A percentile compares a stretch with the other conserved stretches of the same genome.
These are phyloP conservation scores for Taphrina flavorubra DNA, from an alignment of 1,139 yeast genomes.

Conservation along the genomic window DNA sequence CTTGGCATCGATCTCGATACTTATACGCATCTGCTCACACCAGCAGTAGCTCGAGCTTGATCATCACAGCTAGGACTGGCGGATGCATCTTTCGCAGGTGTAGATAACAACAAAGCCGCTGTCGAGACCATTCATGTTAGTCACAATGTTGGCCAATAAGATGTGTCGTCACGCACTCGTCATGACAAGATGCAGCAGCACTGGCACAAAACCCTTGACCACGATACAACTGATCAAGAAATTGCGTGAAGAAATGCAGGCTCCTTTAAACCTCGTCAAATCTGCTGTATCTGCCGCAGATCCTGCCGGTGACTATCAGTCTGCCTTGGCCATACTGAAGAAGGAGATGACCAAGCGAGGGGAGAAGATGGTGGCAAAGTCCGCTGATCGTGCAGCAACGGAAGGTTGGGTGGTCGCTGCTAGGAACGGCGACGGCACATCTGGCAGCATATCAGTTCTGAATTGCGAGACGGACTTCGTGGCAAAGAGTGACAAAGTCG, in stretches of 20 bases:
- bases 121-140: no score
- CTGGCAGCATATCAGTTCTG: slow-evolving; percentile 23
- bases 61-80: no score
- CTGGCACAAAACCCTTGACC: slow-evolving; percentile 13
- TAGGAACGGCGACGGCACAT: slow-evolving; percentile 1
- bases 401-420: slow-evolving; percentile 42
- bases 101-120: no score
- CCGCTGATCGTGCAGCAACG: slow-evolving; percentile 37
- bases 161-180: neutral
- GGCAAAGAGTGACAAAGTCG: slow-evolving; percentile 36
- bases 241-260: slow-evolving; percentile 38
- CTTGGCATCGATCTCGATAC: no score
- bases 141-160: neutral
- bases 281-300: slow-evolving; percentile 31
- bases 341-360: slow-evolving; percentile 40
- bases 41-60: no score
- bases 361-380: slow-evolving; percentile 39
- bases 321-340: slow-evolving; percentile 30
- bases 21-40: no score
- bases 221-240: slow-evolving; percentile 36
- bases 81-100: no score
- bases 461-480: slow-evolving; percentile 44
- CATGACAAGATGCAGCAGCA: neutral
- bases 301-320: slow-evolving; percentile 35
- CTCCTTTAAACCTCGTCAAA: slow-evolving; percentile 36